Base-by-base conservation (phyloP, 306 rosid genomes). In the Vigna trinervia region DNA sequence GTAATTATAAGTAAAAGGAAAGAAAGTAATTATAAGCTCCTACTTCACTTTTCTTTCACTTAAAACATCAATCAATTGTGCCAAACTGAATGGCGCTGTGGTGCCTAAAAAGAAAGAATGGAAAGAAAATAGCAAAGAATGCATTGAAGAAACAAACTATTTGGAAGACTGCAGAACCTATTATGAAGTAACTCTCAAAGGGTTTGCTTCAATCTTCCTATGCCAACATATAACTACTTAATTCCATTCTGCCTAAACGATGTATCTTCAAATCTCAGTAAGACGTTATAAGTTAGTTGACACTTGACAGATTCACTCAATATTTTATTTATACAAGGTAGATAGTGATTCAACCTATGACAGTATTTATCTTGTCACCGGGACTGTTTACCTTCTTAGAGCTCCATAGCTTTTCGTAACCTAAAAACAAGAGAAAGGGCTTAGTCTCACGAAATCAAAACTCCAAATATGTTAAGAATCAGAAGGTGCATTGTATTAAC, bases 331-430 rank as follows among this genome's bases (percentile, higher is more conserved):
- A 57, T 45, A 71, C 70, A 53, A 77, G 73, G 72, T 56, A 82
- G 75, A 53, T 71, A 63, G 70, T 6, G 17, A 64, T 63, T 77
- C 75, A 56, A 45, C 77, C 32, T 28, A 32, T 17, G 52, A 36
- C 69, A 63, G 39, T 36, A 43, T 9, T 52, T 72, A 60, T 67
- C 56, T 54, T 50, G 73, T 65, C 59, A 34, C 41, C 58, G 9
- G 60, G 43, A 8, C 58, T 47, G 23, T 64, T 87, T 86, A 90
- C 88, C 91, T 87, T 86, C 97, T 86, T 68, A 95, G 85, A 82
- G 91, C 89, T 46, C 99, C 99, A n/a, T 95, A 95, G 78, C 81
- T 92, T 88, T 95, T 95, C 32, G 96, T 82, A 73, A 89, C 94
- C 99, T 95, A 62, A 53, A 85, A 87, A 66, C 53, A 61, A 57